These are phyloP conservation scores for Cercospora sp. DNA, from an alignment of 2,329 filamentous ascomycete genomes.

Conservation along the genomic window DNA sequence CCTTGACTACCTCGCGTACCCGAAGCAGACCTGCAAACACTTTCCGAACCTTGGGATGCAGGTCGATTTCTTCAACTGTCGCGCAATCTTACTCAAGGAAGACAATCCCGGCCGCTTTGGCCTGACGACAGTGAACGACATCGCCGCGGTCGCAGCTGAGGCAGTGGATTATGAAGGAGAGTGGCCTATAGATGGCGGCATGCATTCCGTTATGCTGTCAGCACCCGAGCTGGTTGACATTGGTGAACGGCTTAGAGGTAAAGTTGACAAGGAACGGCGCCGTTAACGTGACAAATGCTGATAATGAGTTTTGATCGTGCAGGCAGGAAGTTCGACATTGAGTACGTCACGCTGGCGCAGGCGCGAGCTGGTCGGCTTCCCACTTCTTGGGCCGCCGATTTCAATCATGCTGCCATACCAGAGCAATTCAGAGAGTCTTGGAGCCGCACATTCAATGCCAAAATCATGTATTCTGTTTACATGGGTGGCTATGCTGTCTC, in stretches of 20 bases:
- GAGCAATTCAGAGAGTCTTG: constrained; percentile 14
- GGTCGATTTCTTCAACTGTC: constrained; percentile 45
- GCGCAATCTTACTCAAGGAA: constrained; percentile 44
- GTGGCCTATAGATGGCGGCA: constrained; percentile 49
- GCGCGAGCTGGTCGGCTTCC: constrained; percentile 47
- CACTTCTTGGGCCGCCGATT: constrained; percentile 44
- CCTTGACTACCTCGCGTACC: constrained; percentile 55
- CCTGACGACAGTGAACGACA: constrained; percentile 49
- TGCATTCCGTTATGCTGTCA: constrained; percentile 44
- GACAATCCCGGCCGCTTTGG: constrained; percentile 46
- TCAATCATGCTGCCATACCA: constrained; percentile 34
- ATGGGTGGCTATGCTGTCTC: constrained; percentile 43
- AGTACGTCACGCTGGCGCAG: constrained; percentile 51
- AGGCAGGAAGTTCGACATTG: constrained; percentile 45
- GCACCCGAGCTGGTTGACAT: constrained; percentile 37
- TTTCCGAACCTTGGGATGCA: constrained; percentile 45
- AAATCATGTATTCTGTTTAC: constrained; percentile 7
- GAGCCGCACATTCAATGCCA: constrained; percentile 10
- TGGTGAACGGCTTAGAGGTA: constrained; percentile 21
- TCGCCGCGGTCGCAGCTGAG: constrained; percentile 44
- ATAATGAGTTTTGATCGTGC: constrained; percentile 25
- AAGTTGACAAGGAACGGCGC: not conserved
- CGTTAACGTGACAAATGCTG: constrained; percentile 26
- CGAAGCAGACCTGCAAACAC: constrained; percentile 50
- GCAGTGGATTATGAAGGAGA: constrained; percentile 49